Percentiles rank a stretch among this genome's conserved stretches.
Evolutionary conservation across 73 alveolate genomes (phyloP).

Genomic region (Diophrys appendiculata): DNA sequence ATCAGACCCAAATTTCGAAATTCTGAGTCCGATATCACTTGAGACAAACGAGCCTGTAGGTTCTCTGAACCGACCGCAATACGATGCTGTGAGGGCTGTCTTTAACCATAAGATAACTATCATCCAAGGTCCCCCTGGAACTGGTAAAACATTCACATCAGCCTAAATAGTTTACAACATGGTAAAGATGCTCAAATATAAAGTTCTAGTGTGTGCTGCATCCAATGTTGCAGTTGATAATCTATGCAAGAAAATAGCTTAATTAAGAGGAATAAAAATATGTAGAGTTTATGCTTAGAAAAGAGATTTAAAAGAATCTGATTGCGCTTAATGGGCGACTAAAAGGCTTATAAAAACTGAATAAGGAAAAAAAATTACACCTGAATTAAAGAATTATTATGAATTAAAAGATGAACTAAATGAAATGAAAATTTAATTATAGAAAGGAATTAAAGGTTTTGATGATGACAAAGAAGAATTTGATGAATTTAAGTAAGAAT

Average conservation of each 20-base stretch:
- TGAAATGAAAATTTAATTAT: too few species aligned
- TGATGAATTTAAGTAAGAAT: constrained; percentile 77
- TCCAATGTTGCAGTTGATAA: constrained; percentile 99
- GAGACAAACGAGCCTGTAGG: not conserved
- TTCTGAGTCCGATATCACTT: not conserved
- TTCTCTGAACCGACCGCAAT: not conserved
- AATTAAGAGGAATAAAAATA: constrained; percentile 71
- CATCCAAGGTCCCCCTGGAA: constrained; percentile 99
- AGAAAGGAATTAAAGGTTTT: constrained; percentile 64
- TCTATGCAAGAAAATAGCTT: constrained; percentile 91
- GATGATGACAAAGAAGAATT: constrained; percentile 83
- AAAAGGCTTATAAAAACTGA: constrained; percentile 19
- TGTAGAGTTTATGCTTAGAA: constrained; percentile 6
- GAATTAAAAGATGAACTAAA: not conserved
- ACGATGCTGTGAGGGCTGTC: not conserved
- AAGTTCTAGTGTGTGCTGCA: constrained; percentile 99
- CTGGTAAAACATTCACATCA: constrained; percentile 99
- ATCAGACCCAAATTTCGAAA: not conserved
- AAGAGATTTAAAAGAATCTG: not conserved
- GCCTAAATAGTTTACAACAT: constrained; percentile 98
- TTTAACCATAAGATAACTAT: constrained; percentile 12
- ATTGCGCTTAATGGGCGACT: not conserved
- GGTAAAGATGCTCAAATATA: constrained; percentile 85
- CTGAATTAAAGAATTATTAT: constrained; percentile 45
- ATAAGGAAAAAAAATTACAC: constrained; percentile 62